Evolutionary conservation across 441 rosid genomes (phyloP).

Genomic region (Populus hybrid): DNA sequence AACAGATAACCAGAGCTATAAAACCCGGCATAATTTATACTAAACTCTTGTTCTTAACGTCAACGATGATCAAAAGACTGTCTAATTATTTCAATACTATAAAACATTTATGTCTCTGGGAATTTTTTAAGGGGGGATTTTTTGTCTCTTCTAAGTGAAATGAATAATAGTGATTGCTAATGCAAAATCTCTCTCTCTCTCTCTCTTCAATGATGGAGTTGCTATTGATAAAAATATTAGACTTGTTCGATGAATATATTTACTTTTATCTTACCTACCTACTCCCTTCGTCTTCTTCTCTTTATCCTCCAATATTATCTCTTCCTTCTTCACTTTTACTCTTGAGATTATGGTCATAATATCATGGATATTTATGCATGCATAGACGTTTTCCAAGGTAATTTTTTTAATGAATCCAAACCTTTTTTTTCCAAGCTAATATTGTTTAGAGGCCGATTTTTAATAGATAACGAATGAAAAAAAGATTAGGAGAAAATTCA

Average conservation of each 20-base stretch:
- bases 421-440: no score
- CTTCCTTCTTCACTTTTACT: no score
- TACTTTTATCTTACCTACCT: conserved; percentile 6
- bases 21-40: neutral
- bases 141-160: neutral
- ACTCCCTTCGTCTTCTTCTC: neutral
- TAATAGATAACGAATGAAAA: no score
- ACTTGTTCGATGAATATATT: neutral
- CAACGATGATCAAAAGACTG: no score
- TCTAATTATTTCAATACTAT: no score
- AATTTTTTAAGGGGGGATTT: no score
- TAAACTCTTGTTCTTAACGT: neutral
- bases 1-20: conserved; percentile 2
- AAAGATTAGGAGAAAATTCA: no score
- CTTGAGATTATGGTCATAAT: no score
- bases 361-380: no score
- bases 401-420: no score
- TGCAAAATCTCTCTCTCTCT: neutral
- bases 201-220: neutral
- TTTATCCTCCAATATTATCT: neutral
- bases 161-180: neutral
- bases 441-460: no score
- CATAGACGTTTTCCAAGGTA: no score
- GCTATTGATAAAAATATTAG: neutral
- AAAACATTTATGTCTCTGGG: neutral